Percentiles rank a stretch among this genome's conserved stretches.
Evolutionary conservation across 2,329 filamentous ascomycete genomes (phyloP).

Genomic region (Aspergillus oerlinghausenensis): DNA sequence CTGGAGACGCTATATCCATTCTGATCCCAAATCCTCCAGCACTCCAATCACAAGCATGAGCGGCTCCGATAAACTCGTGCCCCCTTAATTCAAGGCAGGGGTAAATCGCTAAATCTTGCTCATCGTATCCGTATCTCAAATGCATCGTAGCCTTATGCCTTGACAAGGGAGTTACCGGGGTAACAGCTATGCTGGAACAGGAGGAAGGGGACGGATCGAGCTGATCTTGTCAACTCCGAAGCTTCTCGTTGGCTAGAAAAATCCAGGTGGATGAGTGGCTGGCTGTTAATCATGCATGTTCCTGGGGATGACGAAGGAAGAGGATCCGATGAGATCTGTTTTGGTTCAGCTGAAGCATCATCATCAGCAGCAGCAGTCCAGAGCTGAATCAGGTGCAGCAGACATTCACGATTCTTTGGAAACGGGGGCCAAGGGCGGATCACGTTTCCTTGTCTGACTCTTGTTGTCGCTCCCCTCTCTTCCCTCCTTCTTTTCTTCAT

Average conservation of each 20-base stretch:
- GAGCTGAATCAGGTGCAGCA: background rate
- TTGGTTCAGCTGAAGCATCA: background rate
- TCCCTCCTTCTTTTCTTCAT: background rate
- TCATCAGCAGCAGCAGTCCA: background rate
- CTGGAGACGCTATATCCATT: background rate
- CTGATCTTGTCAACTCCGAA: background rate
- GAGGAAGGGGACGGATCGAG: conserved; percentile 1
- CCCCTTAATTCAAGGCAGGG: background rate
- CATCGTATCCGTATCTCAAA: background rate
- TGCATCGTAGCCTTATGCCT: background rate
- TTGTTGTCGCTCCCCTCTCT: conserved; percentile 3
- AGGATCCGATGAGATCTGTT: background rate
- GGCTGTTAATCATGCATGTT: background rate
- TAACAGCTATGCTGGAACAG: conserved; percentile 5
- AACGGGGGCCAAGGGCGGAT: background rate
- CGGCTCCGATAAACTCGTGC: background rate
- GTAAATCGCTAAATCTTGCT: background rate
- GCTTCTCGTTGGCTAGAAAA: conserved; percentile 2
- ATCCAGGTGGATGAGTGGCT: conserved; percentile 1
- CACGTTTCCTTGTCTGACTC: conserved; percentile 1
- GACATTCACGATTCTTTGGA: background rate
- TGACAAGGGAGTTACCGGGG: conserved; percentile 19
- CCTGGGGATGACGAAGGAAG: background rate
- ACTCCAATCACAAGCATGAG: background rate
- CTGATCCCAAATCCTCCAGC: background rate